Evolutionary conservation across 2,329 filamentous ascomycete genomes (phyloP), one percentile per base, ranked within the genome.

Genomic region (Didymella sp.): DNA sequence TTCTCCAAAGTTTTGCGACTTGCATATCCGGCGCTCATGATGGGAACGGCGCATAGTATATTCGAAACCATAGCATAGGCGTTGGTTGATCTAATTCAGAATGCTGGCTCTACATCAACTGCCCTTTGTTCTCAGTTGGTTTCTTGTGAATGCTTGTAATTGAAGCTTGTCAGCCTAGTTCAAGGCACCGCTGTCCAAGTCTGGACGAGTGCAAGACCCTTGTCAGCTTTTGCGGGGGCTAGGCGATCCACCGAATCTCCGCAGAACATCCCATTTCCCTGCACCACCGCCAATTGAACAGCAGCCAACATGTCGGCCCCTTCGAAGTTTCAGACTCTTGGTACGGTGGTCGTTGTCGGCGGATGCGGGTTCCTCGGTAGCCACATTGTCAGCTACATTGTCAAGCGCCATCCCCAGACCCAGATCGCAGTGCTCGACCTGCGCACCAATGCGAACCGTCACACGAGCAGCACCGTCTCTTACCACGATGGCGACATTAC

Each of bases 401-500:
- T 71, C 40, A 66, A 71, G 58, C 68, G 66, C 40, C 73, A 77
- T 56, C 78, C 79, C 13, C 73, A 76, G 61, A 75, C 75, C 35
- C 76, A 77, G 53, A 68, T 83, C 60, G 77, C 78, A 27, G 79
- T 81, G 13, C 76, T 84, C 66, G 80, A 81, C 66, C 72, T 82
- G 57, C 75, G 78, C 65, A 75, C 77, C 24, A 75, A 70, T 37
- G 54, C 72, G 48, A 78, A 80, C 59, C 70, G 77, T 67, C 60
- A 73, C 46, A 70, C 75, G 15, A 73, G 76, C 58, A 54, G 73
- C 48, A 78, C 72, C 28, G 80, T 81, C 41, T 75, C 77, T 21
- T 84, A 84, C 70, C 75, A 82, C 62, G 77, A 79, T 57, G 79
- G 76, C 64, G 81, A 84, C 63, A 78, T 84, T 60, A 83, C 81